Base-by-base conservation (phyloP, 805 yeast species). In the Myxozyma melibiosi region DNA sequence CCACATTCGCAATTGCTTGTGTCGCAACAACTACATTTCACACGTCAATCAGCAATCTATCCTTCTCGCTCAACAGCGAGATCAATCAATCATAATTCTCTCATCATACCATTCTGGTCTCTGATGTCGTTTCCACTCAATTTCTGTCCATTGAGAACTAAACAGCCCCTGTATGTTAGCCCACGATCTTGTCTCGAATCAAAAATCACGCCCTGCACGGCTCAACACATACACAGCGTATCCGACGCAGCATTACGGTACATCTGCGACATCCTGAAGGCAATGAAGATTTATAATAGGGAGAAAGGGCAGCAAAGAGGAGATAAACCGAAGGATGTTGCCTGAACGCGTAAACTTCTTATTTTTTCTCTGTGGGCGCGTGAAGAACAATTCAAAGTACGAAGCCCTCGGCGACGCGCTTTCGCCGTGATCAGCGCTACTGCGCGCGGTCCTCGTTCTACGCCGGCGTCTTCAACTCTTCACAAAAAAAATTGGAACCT, bases 111-210 rank as follows among this genome's bases (percentile, higher is more conserved):
- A 68, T 94, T 94, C 73, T 95, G 99, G 70, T 90, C 88, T 69
- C 99, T 85, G 65, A 95, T 86, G 70, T 94, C 99, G 68, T 91
- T 96, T 56, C 99, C 99, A 73, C 95, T 85, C 65, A 90, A 75
- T 74, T 94, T 92, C 72, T 94, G 96, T 66, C 97, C 99, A 67
- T 96, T 96, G 64, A 94, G 84, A 74, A 94, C 80, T 76, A 34
- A 14, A 37, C 31, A 43, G 27, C 34, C 30, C 35, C 42, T 38
- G 13, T 30, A 40, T 7, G 34, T 30, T 40, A 31, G 33, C 35
- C 6, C 31, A 28, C 37, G 30, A n/a, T 31, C 40, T 35, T n/a
- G 18, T 18, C 9, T 37, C 11, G 25, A 4, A 31, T 6, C 33
- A 6, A 42, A 9, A 28, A 24, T 14, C 31, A 1, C 9, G 33